Base-by-base conservation (phyloP, 257 asterid genomes). In the Salvia rosmarinus region DNA sequence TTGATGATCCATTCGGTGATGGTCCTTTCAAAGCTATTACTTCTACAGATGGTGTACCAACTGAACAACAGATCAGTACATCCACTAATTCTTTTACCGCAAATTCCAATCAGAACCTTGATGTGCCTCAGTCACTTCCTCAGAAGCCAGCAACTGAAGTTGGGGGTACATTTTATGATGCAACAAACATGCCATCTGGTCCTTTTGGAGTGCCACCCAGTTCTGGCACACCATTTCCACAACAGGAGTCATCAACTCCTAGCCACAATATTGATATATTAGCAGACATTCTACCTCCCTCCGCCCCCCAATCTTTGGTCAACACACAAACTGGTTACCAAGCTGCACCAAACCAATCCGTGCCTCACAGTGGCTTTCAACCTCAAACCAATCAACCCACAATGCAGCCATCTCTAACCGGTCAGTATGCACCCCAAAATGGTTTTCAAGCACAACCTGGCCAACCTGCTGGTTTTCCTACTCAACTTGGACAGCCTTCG, bases 1-100 rank as follows among this genome's bases (percentile, higher is more conserved):
- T 87, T 78, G 95, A 86, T 65, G 98, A 95, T 77, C 99, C 97
- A 28, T 95, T 95, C 71, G 99, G 99, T 43, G 97, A 95, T 75
- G 96, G 95, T 49, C 96, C 97, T 19, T 95, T 95, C 80, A 87
- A 43, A 85, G 99, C 99, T 40, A 37, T 83, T 74, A 81, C 92
- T 75, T 61, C 96, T 21, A 5, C 85, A 2, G 81, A 79, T 35
- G 63, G 56, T 57, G 73, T 55, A 57, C 75, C 89, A 69, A 64
- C 72, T 65, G 85, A 82, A 66, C 87, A 74, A 5, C 88, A 76
- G 64, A 70, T 67, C 77, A 19, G 51, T 75, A 20, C 82, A 59
- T 50, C 89, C 32, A 14, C 82, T 37, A 60, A 78, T 74, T 79
- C 93, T 73, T 82, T 80, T 68, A 49, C 74, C 70, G 58, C 77